A percentile compares a stretch with the other conserved stretches of the same genome.
Evolutionary conservation across 2,329 filamentous ascomycete species (phyloP).

Genomic region (Thermochaetoides dissita): DNA sequence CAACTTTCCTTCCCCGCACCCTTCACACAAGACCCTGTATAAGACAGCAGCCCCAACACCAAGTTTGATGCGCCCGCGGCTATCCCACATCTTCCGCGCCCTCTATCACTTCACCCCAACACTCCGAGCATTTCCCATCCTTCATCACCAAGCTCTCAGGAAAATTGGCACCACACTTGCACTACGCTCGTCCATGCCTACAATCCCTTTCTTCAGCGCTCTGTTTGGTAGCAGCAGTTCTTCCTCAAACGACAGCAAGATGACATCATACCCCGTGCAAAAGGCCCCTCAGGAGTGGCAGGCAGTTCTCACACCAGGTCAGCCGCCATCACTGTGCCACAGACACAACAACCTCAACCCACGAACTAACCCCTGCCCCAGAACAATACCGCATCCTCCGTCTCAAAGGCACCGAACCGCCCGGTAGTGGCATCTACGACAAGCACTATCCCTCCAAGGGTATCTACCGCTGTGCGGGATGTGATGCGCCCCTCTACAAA

Average conservation of each 20-base stretch:
- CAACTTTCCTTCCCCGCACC: background rate
- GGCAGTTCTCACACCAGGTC: conserved; percentile 55
- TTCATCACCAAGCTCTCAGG: conserved; percentile 12
- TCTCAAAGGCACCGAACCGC: conserved; percentile 77
- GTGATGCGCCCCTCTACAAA: conserved; percentile 78
- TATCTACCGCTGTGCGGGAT: conserved; percentile 78
- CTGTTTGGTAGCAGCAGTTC: conserved; percentile 54
- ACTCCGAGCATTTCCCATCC: conserved; percentile 9
- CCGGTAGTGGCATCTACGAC: conserved; percentile 71
- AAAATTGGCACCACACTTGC: conserved; percentile 5
- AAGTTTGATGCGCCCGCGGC: conserved; percentile 33
- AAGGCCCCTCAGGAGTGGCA: conserved; percentile 78
- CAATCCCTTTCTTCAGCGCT: conserved; percentile 63
- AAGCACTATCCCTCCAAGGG: conserved; percentile 66
- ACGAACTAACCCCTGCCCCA: conserved; percentile 22
- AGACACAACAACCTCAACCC: conserved; percentile 2
- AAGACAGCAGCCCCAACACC: background rate
- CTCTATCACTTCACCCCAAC: conserved; percentile 29
- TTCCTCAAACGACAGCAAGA: conserved; percentile 37
- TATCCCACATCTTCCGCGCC: conserved; percentile 32
- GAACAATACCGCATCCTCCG: conserved; percentile 93
- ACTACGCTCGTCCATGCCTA: conserved; percentile 48
- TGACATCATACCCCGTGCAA: conserved; percentile 52
- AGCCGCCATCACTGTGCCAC: conserved; percentile 6
- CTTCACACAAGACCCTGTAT: background rate